A percentile compares a stretch with the other conserved stretches of the same genome.
These are phyloP conservation scores for Cyclocybe cylindracea DNA, from an alignment of 768 basidiomycete genomes.

Conservation along the genomic window DNA sequence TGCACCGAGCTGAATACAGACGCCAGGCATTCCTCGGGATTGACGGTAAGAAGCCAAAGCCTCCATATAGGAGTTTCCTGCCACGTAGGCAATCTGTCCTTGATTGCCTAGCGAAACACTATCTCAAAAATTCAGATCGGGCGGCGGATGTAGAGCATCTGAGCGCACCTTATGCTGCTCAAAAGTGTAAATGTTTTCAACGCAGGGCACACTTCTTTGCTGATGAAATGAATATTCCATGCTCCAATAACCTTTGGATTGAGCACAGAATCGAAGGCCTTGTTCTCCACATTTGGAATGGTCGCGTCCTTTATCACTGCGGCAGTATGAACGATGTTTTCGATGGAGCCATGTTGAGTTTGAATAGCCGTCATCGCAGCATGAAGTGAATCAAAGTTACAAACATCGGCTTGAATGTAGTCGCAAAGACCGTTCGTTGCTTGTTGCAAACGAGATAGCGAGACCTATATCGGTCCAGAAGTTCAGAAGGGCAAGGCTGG, in stretches of 20 bases:
- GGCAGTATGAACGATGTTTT: constrained; percentile 24
- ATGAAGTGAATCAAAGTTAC: constrained; percentile 16
- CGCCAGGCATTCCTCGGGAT: constrained; percentile 11
- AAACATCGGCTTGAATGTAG: constrained; percentile 24
- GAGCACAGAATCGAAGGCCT: constrained; percentile 20
- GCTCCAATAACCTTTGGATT: constrained; percentile 25
- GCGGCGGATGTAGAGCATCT: background rate
- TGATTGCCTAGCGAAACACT: constrained; percentile 20
- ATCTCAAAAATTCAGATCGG: background rate
- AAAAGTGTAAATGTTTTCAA: constrained; percentile 21
- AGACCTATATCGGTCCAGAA: constrained; percentile 10
- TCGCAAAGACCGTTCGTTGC: background rate
- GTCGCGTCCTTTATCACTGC: constrained; percentile 22
- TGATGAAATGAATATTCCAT: constrained; percentile 27
- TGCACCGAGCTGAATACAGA: constrained; percentile 19
- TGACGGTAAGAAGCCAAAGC: constrained; percentile 13
- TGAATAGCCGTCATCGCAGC: constrained; percentile 8
- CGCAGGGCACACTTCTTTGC: constrained; percentile 15
- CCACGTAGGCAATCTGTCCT: constrained; percentile 20
- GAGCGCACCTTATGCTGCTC: constrained; percentile 24
- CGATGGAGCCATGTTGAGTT: constrained; percentile 4
- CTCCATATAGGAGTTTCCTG: constrained; percentile 21
- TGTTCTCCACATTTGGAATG: constrained; percentile 14
- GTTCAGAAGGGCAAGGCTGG: background rate
- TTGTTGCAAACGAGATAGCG: constrained; percentile 1